These are phyloP conservation scores for Gynandropsis gynandra DNA, from an alignment of 345 rosid genomes.

Conservation along the genomic window DNA sequence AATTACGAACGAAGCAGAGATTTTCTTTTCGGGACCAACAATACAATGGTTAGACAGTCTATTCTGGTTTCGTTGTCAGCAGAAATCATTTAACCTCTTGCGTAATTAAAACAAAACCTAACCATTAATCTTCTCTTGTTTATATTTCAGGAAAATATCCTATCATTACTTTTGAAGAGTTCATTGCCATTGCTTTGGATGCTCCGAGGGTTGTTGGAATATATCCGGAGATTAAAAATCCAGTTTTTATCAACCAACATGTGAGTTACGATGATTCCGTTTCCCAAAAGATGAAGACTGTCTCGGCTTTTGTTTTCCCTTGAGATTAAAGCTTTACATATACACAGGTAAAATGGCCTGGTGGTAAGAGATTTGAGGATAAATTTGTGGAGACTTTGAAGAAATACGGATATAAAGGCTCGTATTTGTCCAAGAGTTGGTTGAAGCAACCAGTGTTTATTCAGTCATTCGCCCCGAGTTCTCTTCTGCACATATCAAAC, in stretches of 20 bases:
- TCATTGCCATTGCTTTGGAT: conserved; percentile 63
- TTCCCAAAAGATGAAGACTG: background rate
- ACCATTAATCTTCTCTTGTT: conserved; percentile 7
- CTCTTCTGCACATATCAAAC: conserved; percentile 67
- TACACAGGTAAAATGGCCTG: conserved; percentile 70
- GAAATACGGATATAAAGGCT: conserved; percentile 72
- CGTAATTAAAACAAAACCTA: background rate
- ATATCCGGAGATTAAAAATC: conserved; percentile 95
- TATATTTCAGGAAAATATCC: conserved; percentile 58
- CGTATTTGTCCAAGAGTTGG: conserved; percentile 81
- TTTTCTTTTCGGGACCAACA: conserved; percentile 69
- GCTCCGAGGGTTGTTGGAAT: conserved; percentile 90
- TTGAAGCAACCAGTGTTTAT: conserved; percentile 68
- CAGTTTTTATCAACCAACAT: conserved; percentile 71
- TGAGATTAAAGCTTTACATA: too few species aligned
- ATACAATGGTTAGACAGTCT: conserved; percentile 49
- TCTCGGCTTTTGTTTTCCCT: background rate
- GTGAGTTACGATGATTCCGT: conserved; percentile 35
- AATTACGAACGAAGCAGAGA: conserved; percentile 68
- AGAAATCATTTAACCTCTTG: conserved; percentile 1
- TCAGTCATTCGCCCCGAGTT: conserved; percentile 90
- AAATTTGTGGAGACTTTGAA: conserved; percentile 57
- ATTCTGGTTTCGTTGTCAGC: conserved; percentile 6
- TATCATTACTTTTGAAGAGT: conserved; percentile 84
- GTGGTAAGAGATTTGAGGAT: conserved; percentile 78